phyloP scores from a whole-genome alignment of 1,284 basidiomycete species.

The Cutaneotrichosporon sp. region DNA sequence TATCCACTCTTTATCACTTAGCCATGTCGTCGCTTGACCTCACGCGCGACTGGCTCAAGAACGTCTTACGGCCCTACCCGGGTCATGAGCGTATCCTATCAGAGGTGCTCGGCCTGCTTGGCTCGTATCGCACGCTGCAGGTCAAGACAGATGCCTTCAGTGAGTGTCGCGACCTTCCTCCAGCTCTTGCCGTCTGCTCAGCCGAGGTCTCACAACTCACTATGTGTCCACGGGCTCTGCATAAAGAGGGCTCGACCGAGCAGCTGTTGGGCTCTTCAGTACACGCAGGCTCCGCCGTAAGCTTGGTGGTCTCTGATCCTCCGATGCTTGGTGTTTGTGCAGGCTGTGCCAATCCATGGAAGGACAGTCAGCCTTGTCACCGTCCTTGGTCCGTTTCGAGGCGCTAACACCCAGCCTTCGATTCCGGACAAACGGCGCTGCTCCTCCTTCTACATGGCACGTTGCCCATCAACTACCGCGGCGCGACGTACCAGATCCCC shows the following conservation, averaged over 20 bases:
- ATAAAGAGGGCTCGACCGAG: no score
- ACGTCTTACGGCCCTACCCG: slow-evolving; percentile 66
- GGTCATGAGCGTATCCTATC: slow-evolving; percentile 60
- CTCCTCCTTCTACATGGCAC: slow-evolving; percentile 88
- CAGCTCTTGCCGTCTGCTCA: slow-evolving; percentile 13
- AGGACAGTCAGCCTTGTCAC: no score
- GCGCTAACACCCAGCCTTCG: slow-evolving; percentile 64
- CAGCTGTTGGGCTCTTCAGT: no score
- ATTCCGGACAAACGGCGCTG: slow-evolving; percentile 88
- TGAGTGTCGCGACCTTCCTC: slow-evolving; percentile 50
- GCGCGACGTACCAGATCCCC: slow-evolving; percentile 87
- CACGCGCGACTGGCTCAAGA: slow-evolving; percentile 69
- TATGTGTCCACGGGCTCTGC: no score
- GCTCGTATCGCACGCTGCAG: slow-evolving; percentile 64
- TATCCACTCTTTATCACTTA: not conserved
- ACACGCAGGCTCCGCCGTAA: not conserved
- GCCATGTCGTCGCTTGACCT: slow-evolving; percentile 43
- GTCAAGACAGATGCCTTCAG: slow-evolving; percentile 94
- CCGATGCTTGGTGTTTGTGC: not conserved
- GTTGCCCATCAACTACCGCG: slow-evolving; percentile 78
- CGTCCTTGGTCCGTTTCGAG: not conserved
- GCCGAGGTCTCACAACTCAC: no score
- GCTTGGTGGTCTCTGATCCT: not conserved
- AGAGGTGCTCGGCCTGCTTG: slow-evolving; percentile 68
- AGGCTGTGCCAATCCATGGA: no score